Percentiles rank a stretch among this genome's conserved stretches.
These are phyloP conservation scores for Biscogniauxia mediterranea DNA, from an alignment of 2,329 filamentous ascomycete genomes.

Conservation along the genomic window DNA sequence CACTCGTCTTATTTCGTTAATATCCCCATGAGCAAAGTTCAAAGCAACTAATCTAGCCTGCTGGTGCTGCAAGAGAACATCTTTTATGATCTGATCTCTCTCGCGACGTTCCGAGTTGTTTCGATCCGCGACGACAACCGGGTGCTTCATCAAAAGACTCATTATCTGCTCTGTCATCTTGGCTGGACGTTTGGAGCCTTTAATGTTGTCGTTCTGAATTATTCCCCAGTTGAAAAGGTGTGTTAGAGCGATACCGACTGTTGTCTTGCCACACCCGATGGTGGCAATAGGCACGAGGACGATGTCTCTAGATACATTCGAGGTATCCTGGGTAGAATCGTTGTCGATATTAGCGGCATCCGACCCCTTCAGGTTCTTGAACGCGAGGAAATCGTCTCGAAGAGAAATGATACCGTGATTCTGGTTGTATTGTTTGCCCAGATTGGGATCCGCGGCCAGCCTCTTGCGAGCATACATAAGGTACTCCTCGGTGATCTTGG, in stretches of 20 bases:
- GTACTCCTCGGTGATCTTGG: slow-evolving; percentile 88
- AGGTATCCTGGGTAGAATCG: slow-evolving; percentile 48
- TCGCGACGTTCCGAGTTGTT: slow-evolving; percentile 93
- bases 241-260: slow-evolving; percentile 75
- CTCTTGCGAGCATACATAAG: slow-evolving; percentile 75
- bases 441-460: slow-evolving; percentile 63
- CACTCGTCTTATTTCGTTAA: slow-evolving; percentile 69
- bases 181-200: slow-evolving; percentile 71
- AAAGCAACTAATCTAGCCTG: slow-evolving; percentile 76
- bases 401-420: slow-evolving; percentile 96
- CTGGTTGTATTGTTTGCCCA: slow-evolving; percentile 70
- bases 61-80: slow-evolving; percentile 63
- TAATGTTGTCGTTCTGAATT: slow-evolving; percentile 95
- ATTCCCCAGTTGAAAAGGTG: slow-evolving; percentile 90
- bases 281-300: slow-evolving; percentile 90
- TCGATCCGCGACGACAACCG: slow-evolving; percentile 84
- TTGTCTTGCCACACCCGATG: slow-evolving; percentile 96
- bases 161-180: slow-evolving; percentile 73
- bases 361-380: slow-evolving; percentile 79
- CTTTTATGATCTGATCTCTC: slow-evolving; percentile 80
- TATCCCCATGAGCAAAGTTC: slow-evolving; percentile 80
- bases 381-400: slow-evolving; percentile 81
- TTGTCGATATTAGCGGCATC: slow-evolving; percentile 81
- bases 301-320: slow-evolving; percentile 62
- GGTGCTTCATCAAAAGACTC: slow-evolving; percentile 59